A percentile compares a stretch with the other conserved stretches of the same genome.
Evolutionary conservation across 306 rosid genomes (phyloP).

Genomic region (Sicyos baderoa): DNA sequence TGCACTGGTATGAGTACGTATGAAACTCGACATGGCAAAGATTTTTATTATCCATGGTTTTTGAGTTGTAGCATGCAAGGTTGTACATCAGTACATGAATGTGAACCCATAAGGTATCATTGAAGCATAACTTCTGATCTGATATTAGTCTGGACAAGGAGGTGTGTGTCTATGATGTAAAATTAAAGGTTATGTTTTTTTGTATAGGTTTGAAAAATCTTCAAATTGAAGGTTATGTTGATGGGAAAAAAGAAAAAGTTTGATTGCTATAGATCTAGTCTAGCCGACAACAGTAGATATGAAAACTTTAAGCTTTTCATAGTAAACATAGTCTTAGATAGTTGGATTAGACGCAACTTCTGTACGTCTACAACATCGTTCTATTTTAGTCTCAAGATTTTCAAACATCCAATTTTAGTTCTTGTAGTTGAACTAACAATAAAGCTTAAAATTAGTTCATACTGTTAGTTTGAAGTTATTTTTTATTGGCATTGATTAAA

Average conservation of each 20-base stretch:
- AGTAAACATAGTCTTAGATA: not conserved
- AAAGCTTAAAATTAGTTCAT: no score
- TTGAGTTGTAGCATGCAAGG: not conserved
- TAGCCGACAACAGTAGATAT: not conserved
- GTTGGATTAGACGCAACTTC: not conserved
- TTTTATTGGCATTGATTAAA: no score
- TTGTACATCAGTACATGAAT: not conserved
- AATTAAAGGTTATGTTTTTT: not conserved
- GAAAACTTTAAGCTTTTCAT: not conserved
- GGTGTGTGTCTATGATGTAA: not conserved
- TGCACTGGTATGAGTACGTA: not conserved
- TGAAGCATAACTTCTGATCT: not conserved
- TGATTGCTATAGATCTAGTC: not conserved
- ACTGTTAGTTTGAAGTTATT: no score
- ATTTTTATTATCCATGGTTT: not conserved
- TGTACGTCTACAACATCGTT: not conserved
- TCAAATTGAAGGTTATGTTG: not conserved
- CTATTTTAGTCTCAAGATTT: no score
- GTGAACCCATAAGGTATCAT: not conserved
- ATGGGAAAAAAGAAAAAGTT: not conserved
- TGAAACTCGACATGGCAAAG: not conserved
- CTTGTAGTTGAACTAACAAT: no score
- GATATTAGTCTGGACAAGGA: conserved; percentile 4
- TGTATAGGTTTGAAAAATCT: no score
- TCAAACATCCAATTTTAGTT: no score